phyloP scores from a whole-genome alignment of 1,284 basidiomycete genomes.

The Puccinia hordei region DNA sequence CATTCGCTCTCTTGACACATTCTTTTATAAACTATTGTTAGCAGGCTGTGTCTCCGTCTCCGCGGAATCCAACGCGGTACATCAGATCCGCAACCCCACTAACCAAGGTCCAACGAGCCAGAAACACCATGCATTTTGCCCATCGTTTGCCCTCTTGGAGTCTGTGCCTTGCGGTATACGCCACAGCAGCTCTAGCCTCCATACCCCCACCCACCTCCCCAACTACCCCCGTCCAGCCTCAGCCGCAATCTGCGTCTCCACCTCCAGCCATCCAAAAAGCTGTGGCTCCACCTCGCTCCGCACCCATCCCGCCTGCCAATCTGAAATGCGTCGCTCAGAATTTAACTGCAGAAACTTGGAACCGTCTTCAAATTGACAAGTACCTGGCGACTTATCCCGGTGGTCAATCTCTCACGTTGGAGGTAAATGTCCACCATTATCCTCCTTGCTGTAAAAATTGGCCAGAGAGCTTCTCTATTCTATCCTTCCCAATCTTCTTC shows the following conservation, averaged over 20 bases:
- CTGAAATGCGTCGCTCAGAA: slow-evolving; percentile 25
- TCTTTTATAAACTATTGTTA: slow-evolving; percentile 6
- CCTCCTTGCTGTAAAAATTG: not conserved
- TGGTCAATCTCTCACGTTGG: slow-evolving; percentile 29
- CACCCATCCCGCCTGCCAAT: not conserved
- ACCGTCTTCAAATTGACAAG: slow-evolving; percentile 25
- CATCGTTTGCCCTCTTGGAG: not conserved
- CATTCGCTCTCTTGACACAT: not conserved
- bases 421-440: slow-evolving; percentile 7
- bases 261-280: not conserved
- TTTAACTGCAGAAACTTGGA: slow-evolving; percentile 39
- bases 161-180: slow-evolving; percentile 5
- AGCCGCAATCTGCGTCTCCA: not conserved
- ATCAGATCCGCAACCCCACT: not conserved
- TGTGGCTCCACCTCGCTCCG: not conserved
- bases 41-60: too few relatives aligned
- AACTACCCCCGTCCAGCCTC: not conserved
- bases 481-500: not conserved
- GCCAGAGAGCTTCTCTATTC: not conserved
- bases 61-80: too few relatives aligned
- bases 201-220: not conserved
- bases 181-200: not conserved
- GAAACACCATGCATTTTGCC: slow-evolving; percentile 10
- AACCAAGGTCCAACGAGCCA: not conserved
- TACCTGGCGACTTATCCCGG: slow-evolving; percentile 39